Evolutionary conservation across 1,284 basidiomycete genomes (phyloP).

Genomic region (Cryptococcus jaspeensis): DNA sequence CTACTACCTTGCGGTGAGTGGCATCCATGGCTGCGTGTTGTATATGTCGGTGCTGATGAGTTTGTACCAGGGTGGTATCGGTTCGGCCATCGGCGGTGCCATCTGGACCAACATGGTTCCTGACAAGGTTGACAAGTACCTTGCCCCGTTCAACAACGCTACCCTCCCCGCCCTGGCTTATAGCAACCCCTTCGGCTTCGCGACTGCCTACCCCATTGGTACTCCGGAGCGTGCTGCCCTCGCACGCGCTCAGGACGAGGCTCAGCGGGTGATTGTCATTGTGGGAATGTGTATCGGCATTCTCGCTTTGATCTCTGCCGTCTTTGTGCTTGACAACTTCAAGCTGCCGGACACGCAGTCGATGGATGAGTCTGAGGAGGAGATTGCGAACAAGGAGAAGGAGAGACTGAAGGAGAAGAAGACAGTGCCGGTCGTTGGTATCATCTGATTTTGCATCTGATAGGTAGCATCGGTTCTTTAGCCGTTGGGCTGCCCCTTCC

Average conservation of each 20-base stretch:
- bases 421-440: too few species aligned
- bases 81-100: slow-evolving; percentile 46
- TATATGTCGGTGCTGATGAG: neutral
- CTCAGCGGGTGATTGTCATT: slow-evolving; percentile 44
- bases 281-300: slow-evolving; percentile 36
- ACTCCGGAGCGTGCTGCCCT: slow-evolving; percentile 37
- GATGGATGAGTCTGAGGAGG: slow-evolving; percentile 23
- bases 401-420: too few species aligned
- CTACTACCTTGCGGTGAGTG: slow-evolving; percentile 40
- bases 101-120: slow-evolving; percentile 49
- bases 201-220: slow-evolving; percentile 25
- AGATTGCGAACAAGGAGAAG: slow-evolving; percentile 6
- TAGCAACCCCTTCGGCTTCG: slow-evolving; percentile 39
- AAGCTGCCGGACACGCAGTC: slow-evolving; percentile 37
- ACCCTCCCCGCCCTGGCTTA: slow-evolving; percentile 35
- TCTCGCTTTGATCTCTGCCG: slow-evolving; percentile 23
- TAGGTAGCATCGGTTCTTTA: too few species aligned
- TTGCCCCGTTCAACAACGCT: slow-evolving; percentile 27
- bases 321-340: slow-evolving; percentile 31
- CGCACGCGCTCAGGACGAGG: slow-evolving; percentile 44
- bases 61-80: slow-evolving; percentile 40
- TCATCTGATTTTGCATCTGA: too few species aligned
- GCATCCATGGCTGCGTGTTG: neutral
- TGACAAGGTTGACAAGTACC: slow-evolving; percentile 30
- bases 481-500: too few species aligned